Evolutionary conservation across 768 basidiomycete species (phyloP).

Genomic region (Pleurotus ostreatus): DNA sequence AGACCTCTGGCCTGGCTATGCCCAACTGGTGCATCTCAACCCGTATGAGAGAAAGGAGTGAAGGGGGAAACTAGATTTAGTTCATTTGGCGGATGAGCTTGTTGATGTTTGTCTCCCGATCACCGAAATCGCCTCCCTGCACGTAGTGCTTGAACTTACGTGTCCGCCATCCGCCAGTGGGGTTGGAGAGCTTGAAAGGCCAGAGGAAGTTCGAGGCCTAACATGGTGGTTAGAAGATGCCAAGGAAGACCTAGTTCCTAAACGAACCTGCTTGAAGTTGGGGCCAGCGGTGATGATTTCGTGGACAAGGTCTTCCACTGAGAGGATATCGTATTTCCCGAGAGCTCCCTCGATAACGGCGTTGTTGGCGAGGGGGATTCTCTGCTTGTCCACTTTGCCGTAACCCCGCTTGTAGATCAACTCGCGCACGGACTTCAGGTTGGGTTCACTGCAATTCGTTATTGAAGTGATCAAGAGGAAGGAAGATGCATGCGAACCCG

Average conservation of each 20-base stretch:
- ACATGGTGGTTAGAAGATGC: neutral
- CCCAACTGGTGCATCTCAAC: neutral
- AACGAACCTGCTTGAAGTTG: constrained; percentile 94
- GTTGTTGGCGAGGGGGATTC: constrained; percentile 94
- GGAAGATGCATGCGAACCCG: constrained; percentile 51
- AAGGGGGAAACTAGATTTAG: constrained; percentile 26
- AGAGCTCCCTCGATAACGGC: constrained; percentile 86
- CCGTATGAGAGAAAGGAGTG: neutral
- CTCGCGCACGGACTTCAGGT: constrained; percentile 94
- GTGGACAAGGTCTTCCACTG: constrained; percentile 95
- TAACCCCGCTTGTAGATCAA: constrained; percentile 99
- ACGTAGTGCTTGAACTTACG: constrained; percentile 98
- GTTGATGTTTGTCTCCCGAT: constrained; percentile 97
- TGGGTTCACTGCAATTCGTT: constrained; percentile 66
- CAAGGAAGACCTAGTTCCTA: neutral
- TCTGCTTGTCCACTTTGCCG: constrained; percentile 97
- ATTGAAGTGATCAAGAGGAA: neutral
- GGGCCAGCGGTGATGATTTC: constrained; percentile 94
- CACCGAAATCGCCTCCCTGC: constrained; percentile 95
- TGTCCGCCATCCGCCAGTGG: constrained; percentile 95
- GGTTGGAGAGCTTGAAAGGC: constrained; percentile 99
- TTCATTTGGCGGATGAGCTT: constrained; percentile 96
- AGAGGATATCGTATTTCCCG: constrained; percentile 94
- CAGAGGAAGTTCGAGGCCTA: constrained; percentile 94
- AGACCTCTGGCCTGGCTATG: neutral